A percentile compares a stretch with the other conserved stretches of the same genome.
Evolutionary conservation across 2,329 filamentous ascomycete species (phyloP).

Genomic region (Colletotrichum sp.): DNA sequence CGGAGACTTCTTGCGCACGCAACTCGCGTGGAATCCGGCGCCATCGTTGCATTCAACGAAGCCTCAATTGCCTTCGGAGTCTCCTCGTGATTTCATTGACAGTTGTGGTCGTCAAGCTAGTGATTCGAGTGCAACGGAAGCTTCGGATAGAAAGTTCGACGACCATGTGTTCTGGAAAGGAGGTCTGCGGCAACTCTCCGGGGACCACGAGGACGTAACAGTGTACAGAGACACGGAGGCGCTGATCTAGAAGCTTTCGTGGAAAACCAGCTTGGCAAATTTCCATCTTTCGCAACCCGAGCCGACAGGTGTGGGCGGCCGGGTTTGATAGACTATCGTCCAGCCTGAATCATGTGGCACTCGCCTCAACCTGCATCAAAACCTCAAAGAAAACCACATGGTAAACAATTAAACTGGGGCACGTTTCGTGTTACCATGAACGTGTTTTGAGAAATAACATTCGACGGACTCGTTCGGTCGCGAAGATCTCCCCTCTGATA

Average conservation of each 20-base stretch:
- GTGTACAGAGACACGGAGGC: background rate
- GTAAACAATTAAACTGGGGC: background rate
- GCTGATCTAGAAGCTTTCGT: background rate
- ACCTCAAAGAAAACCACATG: background rate
- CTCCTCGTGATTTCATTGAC: background rate
- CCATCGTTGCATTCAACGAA: background rate
- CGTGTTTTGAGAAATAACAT: background rate
- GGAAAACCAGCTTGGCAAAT: background rate
- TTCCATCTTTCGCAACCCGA: background rate
- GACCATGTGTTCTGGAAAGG: background rate
- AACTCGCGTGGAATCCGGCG: background rate
- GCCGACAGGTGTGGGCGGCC: background rate
- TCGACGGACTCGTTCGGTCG: background rate
- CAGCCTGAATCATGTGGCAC: background rate
- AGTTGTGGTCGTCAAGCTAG: background rate
- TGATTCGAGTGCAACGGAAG: conserved; percentile 1
- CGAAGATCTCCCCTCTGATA: background rate
- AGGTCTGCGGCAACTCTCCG: background rate
- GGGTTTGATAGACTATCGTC: background rate
- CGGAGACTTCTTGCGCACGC: background rate
- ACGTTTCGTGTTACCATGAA: background rate
- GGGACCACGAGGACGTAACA: background rate
- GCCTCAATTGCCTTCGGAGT: background rate
- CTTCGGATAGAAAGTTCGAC: background rate
- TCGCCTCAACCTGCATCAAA: background rate